Base-by-base conservation (phyloP, 176 grass and related monocot genomes). In the Ananas comosus region DNA sequence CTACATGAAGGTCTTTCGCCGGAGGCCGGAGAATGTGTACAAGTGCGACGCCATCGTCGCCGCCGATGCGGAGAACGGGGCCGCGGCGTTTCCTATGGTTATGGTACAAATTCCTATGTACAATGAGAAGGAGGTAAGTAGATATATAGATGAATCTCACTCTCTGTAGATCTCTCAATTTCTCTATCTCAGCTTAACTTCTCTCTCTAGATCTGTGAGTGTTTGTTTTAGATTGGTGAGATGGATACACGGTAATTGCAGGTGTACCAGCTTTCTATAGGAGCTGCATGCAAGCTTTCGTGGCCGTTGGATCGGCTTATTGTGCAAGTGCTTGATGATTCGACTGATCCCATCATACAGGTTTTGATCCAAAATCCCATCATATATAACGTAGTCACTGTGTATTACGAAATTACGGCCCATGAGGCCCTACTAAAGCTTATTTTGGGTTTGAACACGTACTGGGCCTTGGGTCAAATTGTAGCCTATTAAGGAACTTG, bases 321-420 rank as follows among this genome's bases (percentile, higher is more conserved):
- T 3, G 75, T 95, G 25, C 91, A 95, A 74, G 87, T 95, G 28
- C 47, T 95, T 52, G 91, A 95, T 66, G 91, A 95, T 77, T 95
- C 91, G 13, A 95, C 91, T 13, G 91, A 95, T 59, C 33, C 13
- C 52, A 14, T 19, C 49, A n/a, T 4, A 58, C 29, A 9, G 23
- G 49, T 19, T 21, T 24, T 13, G 42, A 68, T 73, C 48, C 3
- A 73, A 13, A 73, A 61, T 63, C 51, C 3, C 50, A 42, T 33
- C 12, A 42, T 42, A 42, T 42, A 7, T 42, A 7, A 33, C 29
- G 29, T 33, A 33, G 29, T 33, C 29, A 33, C 29, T 33, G 5
- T 5, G 29, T 5, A 5, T 42, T 7, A 42, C 33, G 5, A 42
- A 42, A 7, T 4, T 42, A 42, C 33, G 33, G 33, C 33, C 33